Evolutionary conservation across 192 early-diverging fungal species (phyloP).

Genomic region (Thoreauomyces humboldtii): DNA sequence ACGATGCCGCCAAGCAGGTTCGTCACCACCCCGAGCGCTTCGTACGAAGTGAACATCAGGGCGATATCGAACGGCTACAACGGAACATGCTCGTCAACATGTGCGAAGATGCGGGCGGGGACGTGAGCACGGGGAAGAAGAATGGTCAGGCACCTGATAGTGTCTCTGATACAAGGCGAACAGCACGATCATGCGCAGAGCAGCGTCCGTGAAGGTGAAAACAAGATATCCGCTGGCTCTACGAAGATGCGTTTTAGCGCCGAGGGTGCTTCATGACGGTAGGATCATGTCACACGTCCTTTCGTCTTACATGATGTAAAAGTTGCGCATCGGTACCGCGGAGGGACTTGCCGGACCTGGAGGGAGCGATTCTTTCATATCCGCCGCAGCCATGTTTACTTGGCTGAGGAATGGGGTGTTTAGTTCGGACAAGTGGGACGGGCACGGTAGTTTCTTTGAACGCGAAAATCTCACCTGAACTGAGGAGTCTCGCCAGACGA

Average conservation of each 20-base stretch:
- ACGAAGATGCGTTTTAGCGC: not conserved
- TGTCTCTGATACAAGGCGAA: constrained; percentile 34
- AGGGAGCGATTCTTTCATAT: too few relatives aligned
- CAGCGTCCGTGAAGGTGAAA: constrained; percentile 48
- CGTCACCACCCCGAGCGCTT: constrained; percentile 39
- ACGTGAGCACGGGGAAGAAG: too few relatives aligned
- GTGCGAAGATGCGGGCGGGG: too few relatives aligned
- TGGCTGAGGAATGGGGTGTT: too few relatives aligned
- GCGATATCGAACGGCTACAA: constrained; percentile 43
- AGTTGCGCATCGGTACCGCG: constrained; percentile 23
- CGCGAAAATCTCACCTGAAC: too few relatives aligned
- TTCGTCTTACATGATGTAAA: constrained; percentile 31
- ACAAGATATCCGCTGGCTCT: constrained; percentile 39
- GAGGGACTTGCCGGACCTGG: not conserved
- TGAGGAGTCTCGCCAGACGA: too few relatives aligned
- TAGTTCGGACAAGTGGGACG: too few relatives aligned
- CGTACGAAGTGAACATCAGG: constrained; percentile 46
- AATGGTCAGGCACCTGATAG: constrained; percentile 14
- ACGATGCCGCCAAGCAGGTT: constrained; percentile 46
- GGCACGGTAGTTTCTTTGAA: too few relatives aligned
- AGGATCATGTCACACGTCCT: not conserved
- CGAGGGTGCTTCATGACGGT: not conserved
- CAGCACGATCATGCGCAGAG: constrained; percentile 46
- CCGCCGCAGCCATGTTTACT: too few relatives aligned
- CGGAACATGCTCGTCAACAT: too few relatives aligned